Conservation (phyloP, 768 basidiomycete genomes). For the Pleurotus tuber-regium region DNA sequence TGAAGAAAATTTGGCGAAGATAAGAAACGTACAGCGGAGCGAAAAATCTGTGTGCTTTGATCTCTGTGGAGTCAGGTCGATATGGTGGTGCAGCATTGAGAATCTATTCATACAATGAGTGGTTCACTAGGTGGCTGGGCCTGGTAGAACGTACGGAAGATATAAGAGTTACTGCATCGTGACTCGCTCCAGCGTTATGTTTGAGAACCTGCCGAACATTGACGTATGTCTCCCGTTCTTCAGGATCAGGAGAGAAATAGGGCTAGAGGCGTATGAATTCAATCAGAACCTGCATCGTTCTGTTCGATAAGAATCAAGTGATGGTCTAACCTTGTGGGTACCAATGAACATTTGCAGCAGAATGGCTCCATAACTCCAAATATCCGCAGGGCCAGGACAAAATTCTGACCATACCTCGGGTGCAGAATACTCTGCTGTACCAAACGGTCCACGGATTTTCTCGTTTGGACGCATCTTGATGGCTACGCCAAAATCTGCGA, state of each 20-base stretch:
- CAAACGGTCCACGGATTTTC: background rate
- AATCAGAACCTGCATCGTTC: background rate
- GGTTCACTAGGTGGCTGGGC: background rate
- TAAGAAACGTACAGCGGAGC: background rate
- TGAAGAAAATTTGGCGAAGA: background rate
- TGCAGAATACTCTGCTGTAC: background rate
- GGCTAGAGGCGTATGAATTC: background rate
- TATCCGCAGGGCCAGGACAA: slow-evolving; percentile 5
- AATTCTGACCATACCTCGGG: slow-evolving; percentile 5
- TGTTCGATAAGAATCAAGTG: background rate
- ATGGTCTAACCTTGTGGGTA: slow-evolving; percentile 1
- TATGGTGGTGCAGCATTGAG: background rate
- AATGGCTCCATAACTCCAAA: slow-evolving; percentile 13
- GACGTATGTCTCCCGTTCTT: background rate
- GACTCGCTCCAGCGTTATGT: background rate
- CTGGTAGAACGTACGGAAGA: background rate
- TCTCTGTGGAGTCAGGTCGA: background rate
- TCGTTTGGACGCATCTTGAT: background rate
- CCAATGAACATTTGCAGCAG: slow-evolving; percentile 15
- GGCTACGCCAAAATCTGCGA: slow-evolving; percentile 17
- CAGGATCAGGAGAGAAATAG: background rate
- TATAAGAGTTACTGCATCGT: background rate
- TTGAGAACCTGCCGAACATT: background rate
- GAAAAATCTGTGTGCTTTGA: background rate
- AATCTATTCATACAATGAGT: background rate